Conservation (phyloP, 129 eudicot species). For the Tagetes patula region DNA sequence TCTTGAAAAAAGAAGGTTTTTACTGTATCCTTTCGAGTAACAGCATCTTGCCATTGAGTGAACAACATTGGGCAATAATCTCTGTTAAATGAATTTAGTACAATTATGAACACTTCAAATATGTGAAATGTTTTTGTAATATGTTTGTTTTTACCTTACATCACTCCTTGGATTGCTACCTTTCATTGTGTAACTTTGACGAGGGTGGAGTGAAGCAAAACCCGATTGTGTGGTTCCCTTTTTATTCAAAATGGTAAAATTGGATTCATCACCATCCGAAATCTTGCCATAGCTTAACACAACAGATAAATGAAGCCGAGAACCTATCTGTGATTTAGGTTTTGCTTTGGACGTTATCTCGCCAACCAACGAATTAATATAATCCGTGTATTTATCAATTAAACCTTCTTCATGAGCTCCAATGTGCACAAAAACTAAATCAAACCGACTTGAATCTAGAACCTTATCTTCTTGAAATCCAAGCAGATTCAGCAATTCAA, state of each 20-base stretch:
- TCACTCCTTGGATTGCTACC: slow-evolving; percentile 58
- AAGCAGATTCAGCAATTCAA: slow-evolving; percentile 65
- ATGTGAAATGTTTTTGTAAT: slow-evolving; percentile 1
- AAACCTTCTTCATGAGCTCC: slow-evolving; percentile 38
- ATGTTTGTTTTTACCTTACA: slow-evolving; percentile 53
- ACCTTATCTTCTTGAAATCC: slow-evolving; percentile 76
- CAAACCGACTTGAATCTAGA: slow-evolving; percentile 55
- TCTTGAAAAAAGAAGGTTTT: slow-evolving; percentile 61
- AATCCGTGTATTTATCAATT: slow-evolving; percentile 39
- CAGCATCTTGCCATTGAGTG: slow-evolving; percentile 90
- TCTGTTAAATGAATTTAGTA: slow-evolving; percentile 39
- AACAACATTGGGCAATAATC: slow-evolving; percentile 70
- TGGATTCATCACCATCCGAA: slow-evolving; percentile 36
- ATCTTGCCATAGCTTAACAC: slow-evolving; percentile 70
- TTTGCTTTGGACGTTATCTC: slow-evolving; percentile 41
- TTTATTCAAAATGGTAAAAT: slow-evolving; percentile 29
- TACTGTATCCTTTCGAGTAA: slow-evolving; percentile 83
- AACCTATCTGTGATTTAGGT: slow-evolving; percentile 54
- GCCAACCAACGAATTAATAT: slow-evolving; percentile 64
- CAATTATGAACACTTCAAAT: background rate
- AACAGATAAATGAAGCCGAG: slow-evolving; percentile 78
- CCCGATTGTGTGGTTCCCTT: slow-evolving; percentile 30
- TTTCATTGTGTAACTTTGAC: slow-evolving; percentile 87
- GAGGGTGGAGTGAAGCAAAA: slow-evolving; percentile 53
- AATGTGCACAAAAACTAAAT: slow-evolving; percentile 66